phyloP scores from a whole-genome alignment of 139 green algal genomes.

The Nannochloris sp. region DNA sequence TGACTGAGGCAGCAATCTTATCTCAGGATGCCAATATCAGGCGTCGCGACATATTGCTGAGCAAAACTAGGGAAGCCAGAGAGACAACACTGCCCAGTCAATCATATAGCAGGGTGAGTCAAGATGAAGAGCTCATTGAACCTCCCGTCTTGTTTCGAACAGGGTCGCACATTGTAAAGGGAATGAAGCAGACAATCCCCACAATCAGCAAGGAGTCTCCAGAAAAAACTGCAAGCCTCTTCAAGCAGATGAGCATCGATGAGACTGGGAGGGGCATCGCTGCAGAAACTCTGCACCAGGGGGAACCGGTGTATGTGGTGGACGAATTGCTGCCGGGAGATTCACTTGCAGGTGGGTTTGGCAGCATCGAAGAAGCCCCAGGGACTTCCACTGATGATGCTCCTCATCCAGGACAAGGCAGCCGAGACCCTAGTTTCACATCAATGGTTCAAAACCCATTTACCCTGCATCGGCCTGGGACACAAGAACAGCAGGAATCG shows the following conservation, averaged over 20 bases:
- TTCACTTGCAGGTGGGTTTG: background rate
- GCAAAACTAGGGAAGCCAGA: constrained; percentile 3
- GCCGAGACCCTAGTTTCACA: constrained; percentile 8
- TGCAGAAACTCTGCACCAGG: background rate
- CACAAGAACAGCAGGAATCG: no score
- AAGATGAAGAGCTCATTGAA: constrained; percentile 10
- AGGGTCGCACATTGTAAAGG: constrained; percentile 1
- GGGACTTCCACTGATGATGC: background rate
- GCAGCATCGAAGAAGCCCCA: background rate
- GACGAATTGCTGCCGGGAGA: background rate
- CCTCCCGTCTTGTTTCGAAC: constrained; percentile 3
- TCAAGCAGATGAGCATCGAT: constrained; percentile 7
- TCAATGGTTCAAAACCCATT: constrained; percentile 3
- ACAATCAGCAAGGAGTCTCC: background rate
- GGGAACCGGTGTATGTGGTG: background rate
- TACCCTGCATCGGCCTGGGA: no score
- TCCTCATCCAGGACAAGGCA: background rate
- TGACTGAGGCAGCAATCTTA: background rate
- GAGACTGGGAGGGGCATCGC: background rate
- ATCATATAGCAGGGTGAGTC: background rate
- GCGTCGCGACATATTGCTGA: background rate
- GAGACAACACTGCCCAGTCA: background rate
- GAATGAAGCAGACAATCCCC: background rate
- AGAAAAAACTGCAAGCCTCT: background rate
- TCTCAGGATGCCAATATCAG: background rate